A percentile compares a stretch with the other conserved stretches of the same genome.
phyloP scores from a whole-genome alignment of 2,329 filamentous ascomycete species.

The Aspergillus intermedius region DNA sequence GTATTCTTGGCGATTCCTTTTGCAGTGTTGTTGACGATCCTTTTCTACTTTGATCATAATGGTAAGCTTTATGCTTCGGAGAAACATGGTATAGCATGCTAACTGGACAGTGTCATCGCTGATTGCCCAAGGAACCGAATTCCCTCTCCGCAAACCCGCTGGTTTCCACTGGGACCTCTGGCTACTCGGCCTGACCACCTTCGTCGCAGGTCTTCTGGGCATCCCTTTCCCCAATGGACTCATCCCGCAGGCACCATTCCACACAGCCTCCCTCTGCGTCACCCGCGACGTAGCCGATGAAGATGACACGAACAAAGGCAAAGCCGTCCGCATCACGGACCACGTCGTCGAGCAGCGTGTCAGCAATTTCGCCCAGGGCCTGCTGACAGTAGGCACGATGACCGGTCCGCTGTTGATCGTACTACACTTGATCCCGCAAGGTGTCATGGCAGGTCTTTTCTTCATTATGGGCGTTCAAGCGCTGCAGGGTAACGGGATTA shows the following conservation, averaged over 20 bases:
- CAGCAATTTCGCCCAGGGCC: slow-evolving; percentile 70
- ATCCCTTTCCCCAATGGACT: slow-evolving; percentile 77
- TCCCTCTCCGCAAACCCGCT: slow-evolving; percentile 70
- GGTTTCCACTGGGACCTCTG: slow-evolving; percentile 85
- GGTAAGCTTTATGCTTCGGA: slow-evolving; percentile 42
- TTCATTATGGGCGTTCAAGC: slow-evolving; percentile 81
- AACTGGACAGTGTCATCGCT: slow-evolving; percentile 61
- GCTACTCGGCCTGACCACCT: slow-evolving; percentile 70
- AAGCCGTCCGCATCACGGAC: slow-evolving; percentile 56
- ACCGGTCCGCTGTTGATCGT: slow-evolving; percentile 66
- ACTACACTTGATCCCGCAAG: slow-evolving; percentile 70
- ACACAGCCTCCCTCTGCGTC: slow-evolving; percentile 72
- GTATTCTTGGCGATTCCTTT: slow-evolving; percentile 84
- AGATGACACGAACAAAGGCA: slow-evolving; percentile 55
- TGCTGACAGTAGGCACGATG: slow-evolving; percentile 74
- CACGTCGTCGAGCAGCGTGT: slow-evolving; percentile 63
- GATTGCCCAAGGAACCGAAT: slow-evolving; percentile 76
- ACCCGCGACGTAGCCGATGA: slow-evolving; percentile 51
- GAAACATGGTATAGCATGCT: background rate
- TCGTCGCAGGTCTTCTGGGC: slow-evolving; percentile 66
- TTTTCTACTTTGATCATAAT: slow-evolving; percentile 90
- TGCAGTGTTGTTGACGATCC: slow-evolving; percentile 70
- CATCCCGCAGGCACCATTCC: slow-evolving; percentile 77
- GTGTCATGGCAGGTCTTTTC: slow-evolving; percentile 72
- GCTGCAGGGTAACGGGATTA: slow-evolving; percentile 70